Evolutionary conservation across 2,329 filamentous ascomycete genomes (phyloP).

Genomic region (Pleurostoma richardsiae): DNA sequence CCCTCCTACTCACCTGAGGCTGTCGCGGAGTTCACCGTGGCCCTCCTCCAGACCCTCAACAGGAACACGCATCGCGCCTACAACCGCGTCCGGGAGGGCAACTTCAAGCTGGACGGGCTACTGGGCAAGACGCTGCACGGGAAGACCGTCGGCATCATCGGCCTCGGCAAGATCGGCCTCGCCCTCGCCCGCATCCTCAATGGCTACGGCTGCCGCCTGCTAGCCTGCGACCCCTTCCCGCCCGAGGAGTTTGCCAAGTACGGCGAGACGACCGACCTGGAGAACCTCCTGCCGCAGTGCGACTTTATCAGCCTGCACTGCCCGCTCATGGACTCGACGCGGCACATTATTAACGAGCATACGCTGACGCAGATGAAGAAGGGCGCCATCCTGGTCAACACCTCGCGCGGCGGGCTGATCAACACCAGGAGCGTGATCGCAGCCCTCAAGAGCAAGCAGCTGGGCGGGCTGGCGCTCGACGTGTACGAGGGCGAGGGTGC

Average conservation of each 20-base stretch:
- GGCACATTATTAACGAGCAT: slow-evolving; percentile 52
- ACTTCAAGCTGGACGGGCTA: slow-evolving; percentile 62
- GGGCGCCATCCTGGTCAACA: slow-evolving; percentile 61
- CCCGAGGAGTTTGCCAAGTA: slow-evolving; percentile 40
- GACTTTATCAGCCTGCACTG: slow-evolving; percentile 65
- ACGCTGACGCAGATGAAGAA: slow-evolving; percentile 52
- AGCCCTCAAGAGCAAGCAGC: slow-evolving; percentile 53
- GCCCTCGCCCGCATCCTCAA: slow-evolving; percentile 55
- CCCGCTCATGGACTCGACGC: slow-evolving; percentile 55
- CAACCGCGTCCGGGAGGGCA: slow-evolving; percentile 63
- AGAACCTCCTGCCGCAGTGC: slow-evolving; percentile 46
- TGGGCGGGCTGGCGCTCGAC: slow-evolving; percentile 61
- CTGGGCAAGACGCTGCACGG: slow-evolving; percentile 56
- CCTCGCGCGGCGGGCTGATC: slow-evolving; percentile 61
- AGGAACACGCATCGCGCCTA: slow-evolving; percentile 64
- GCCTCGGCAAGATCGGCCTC: slow-evolving; percentile 61
- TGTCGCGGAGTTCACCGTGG: slow-evolving; percentile 66
- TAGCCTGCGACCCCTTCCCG: slow-evolving; percentile 56
- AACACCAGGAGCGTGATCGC: slow-evolving; percentile 54
- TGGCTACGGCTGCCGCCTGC: slow-evolving; percentile 59
- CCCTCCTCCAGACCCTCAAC: slow-evolving; percentile 62
- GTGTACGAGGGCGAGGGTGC: slow-evolving; percentile 63
- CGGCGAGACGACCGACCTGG: slow-evolving; percentile 49
- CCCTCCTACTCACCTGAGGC: slow-evolving; percentile 65
- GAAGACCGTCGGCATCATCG: slow-evolving; percentile 63